These are phyloP conservation scores for Discostella pseudostelligera DNA, from an alignment of 108 stramenopile genomes.

Conservation along the genomic window DNA sequence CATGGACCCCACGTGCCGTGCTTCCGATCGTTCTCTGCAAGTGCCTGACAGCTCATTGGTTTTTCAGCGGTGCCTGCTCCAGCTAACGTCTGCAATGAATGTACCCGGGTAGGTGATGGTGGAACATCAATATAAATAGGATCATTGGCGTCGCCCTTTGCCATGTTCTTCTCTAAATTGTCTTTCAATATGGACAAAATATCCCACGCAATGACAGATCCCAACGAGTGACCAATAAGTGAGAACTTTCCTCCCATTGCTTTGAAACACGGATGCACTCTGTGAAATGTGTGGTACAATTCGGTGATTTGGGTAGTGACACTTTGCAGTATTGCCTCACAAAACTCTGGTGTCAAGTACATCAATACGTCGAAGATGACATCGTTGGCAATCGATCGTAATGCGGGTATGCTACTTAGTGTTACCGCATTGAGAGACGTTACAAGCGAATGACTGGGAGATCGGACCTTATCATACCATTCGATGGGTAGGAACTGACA, in stretches of 20 bases:
- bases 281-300: conserved; percentile 55
- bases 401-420: conserved; percentile 68
- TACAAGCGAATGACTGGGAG: conserved; percentile 58
- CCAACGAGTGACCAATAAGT: conserved; percentile 83
- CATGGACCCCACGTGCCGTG: conserved; percentile 79
- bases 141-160: conserved; percentile 30
- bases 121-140: conserved; percentile 32
- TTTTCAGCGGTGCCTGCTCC: conserved; percentile 17
- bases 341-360: conserved; percentile 83
- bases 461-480: conserved; percentile 82
- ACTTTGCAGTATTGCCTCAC: conserved; percentile 68
- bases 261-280: conserved; percentile 62
- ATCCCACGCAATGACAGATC: conserved; percentile 88
- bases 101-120: conserved; percentile 9
- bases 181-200: conserved; percentile 71
- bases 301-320: conserved; percentile 70
- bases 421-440: conserved; percentile 70
- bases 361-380: conserved; percentile 64
- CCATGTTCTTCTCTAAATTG: conserved; percentile 20
- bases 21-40: conserved; percentile 30
- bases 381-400: conserved; percentile 86
- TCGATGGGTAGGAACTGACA: conserved; percentile 68
- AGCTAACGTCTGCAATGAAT: conserved; percentile 20
- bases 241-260: conserved; percentile 56
- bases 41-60: conserved; percentile 50